These are phyloP conservation scores for Gaertneriomyces semiglobifer DNA, from an alignment of 192 early-diverging fungal genomes.

Conservation along the genomic window DNA sequence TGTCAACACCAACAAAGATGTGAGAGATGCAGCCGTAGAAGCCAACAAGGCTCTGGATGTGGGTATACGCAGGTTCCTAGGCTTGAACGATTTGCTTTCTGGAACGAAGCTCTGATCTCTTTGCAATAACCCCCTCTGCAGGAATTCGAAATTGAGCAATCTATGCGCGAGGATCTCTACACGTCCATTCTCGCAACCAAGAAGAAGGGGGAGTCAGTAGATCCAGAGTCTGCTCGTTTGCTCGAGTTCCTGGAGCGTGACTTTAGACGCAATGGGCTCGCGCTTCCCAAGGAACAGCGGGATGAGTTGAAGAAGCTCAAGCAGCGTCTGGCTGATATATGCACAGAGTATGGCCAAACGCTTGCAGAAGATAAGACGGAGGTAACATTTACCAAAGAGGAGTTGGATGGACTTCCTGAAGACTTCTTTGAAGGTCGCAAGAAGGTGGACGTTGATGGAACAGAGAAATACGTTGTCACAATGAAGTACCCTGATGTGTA, in stretches of 20 bases:
- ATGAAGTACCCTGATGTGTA: conserved; percentile 69
- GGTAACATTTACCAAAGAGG: conserved; percentile 50
- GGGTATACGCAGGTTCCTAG: neutral
- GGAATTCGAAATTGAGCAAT: conserved; percentile 35
- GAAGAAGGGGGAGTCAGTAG: conserved; percentile 32
- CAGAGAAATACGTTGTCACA: conserved; percentile 61
- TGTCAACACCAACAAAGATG: conserved; percentile 31
- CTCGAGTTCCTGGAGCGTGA: conserved; percentile 62
- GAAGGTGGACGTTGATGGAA: conserved; percentile 50
- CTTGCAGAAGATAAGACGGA: conserved; percentile 61
- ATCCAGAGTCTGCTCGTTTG: conserved; percentile 65
- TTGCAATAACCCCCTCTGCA: conserved; percentile 1
- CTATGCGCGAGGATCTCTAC: conserved; percentile 41
- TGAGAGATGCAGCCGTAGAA: conserved; percentile 34
- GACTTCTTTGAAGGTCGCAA: conserved; percentile 65
- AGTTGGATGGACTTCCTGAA: conserved; percentile 71
- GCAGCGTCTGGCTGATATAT: conserved; percentile 64
- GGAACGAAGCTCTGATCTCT: neutral
- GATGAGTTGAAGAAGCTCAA: conserved; percentile 59
- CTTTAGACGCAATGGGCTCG: conserved; percentile 68
- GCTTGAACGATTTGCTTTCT: neutral
- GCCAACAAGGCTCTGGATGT: conserved; percentile 22
- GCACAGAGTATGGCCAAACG: conserved; percentile 70
- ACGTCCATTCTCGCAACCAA: conserved; percentile 21
- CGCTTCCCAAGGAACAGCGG: conserved; percentile 57